Base-by-base conservation (phyloP, 2,329 filamentous ascomycete genomes). In the Monosporascus sp. region DNA sequence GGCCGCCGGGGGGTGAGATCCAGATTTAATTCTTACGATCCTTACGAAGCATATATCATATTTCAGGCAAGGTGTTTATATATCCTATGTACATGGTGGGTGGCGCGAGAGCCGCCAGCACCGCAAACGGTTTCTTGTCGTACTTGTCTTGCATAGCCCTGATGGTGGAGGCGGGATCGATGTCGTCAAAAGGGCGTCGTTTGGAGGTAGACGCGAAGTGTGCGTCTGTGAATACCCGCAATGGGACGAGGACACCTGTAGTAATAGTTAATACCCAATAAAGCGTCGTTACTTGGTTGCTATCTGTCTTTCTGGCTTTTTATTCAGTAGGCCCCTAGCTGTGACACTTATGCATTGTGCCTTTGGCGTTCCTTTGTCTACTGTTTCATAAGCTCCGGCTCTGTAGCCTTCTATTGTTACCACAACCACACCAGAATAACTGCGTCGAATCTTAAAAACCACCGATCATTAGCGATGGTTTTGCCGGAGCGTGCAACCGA, bases 1-100 rank as follows among this genome's bases (percentile, higher is more conserved):
- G 38, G 0, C 17, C 17, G 38, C 38, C 17, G 38, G 38, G 38
- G 7, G 17, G 9, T 19, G 17, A 41, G 17, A 20, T 20, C 17
- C 55, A 62, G 57, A 60, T 61, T 64, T 78, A 70, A 73, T 80
- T 80, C 76, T 78, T 75, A 81, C 78, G 78, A 79, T 81, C 78
- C 76, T 80, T 80, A 78, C 72, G 74, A 78, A 72, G 68, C 63
- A 67, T 56, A 50, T 53, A 68, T 65, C 62, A 67, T 68, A 64
- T 60, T 62, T 58, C 59, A 55, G 59, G 45, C 53, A 55, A 58
- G 57, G 60, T 59, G 54, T 59, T 63, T 59, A 53, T 56, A 52
- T 58, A 52, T 50, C 51, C 51, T 53, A 8, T 46, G n/a, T 37
- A 37, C n/a, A 45, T 20, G 16, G 17, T 31, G 19, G n/a, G 5